Percentiles rank a stretch among this genome's conserved stretches.
Evolutionary conservation across 1,284 basidiomycete species (phyloP).

Genomic region (Ustilago loliicola): DNA sequence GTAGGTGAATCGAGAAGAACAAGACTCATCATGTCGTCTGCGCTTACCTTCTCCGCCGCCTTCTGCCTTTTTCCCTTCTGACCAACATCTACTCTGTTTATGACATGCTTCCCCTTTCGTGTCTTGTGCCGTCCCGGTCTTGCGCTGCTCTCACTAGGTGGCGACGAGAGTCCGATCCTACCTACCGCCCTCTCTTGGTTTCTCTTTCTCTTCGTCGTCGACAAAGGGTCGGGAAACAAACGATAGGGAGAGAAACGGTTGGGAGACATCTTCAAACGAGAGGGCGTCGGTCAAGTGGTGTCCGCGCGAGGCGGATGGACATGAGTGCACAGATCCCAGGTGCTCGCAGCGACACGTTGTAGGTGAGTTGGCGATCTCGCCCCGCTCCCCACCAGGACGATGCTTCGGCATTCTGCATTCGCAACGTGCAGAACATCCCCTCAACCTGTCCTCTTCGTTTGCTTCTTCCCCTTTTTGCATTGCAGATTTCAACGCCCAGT

Average conservation of each 20-base stretch:
- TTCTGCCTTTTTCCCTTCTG: conserved; percentile 8
- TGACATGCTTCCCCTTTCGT: not conserved
- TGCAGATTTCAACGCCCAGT: conserved; percentile 1
- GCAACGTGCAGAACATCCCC: not conserved
- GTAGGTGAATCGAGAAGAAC: conserved; percentile 21
- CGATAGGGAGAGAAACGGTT: no score
- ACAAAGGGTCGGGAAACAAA: not conserved
- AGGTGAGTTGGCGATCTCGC: no score
- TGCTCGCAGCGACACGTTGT: conserved; percentile 29
- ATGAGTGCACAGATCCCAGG: conserved; percentile 10
- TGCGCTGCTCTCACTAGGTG: conserved; percentile 15
- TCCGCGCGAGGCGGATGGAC: conserved; percentile 36
- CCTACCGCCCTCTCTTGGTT: conserved; percentile 29
- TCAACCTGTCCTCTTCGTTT: not conserved
- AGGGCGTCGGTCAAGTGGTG: conserved; percentile 38
- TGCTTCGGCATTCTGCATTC: no score
- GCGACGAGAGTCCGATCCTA: conserved; percentile 31
- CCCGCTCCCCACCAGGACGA: no score
- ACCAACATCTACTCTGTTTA: not conserved
- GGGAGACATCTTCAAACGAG: not conserved
- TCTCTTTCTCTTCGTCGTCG: conserved; percentile 1
- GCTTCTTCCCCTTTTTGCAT: not conserved
- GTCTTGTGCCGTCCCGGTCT: not conserved
- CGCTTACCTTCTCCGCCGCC: conserved; percentile 8
- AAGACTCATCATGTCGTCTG: not conserved